Conservation (phyloP, 2,329 filamentous ascomycete genomes). For the Hymenoscyphus infarciens region DNA sequence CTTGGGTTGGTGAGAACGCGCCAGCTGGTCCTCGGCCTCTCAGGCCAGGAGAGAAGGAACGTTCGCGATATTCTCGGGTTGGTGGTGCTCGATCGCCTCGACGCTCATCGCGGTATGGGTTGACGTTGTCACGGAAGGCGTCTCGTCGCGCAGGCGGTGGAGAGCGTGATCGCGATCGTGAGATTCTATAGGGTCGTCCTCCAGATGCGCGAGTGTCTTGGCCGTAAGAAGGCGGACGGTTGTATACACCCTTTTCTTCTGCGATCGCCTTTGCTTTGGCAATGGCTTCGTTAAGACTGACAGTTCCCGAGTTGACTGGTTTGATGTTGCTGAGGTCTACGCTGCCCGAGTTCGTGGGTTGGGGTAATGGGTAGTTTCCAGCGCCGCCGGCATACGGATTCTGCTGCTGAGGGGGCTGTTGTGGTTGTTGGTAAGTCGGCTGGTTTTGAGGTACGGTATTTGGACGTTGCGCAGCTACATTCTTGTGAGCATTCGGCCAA, state of each 20-base stretch:
- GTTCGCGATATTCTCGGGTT: slow-evolving; percentile 58
- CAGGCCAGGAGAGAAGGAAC: slow-evolving; percentile 67
- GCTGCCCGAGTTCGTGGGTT: slow-evolving; percentile 68
- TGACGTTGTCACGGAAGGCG: slow-evolving; percentile 70
- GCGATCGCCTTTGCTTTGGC: slow-evolving; percentile 81
- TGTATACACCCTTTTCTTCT: slow-evolving; percentile 72
- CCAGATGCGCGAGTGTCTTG: slow-evolving; percentile 45
- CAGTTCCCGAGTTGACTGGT: slow-evolving; percentile 73
- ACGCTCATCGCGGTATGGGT: slow-evolving; percentile 81
- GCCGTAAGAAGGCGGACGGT: slow-evolving; percentile 45
- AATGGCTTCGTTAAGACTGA: slow-evolving; percentile 80
- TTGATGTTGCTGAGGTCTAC: slow-evolving; percentile 78
- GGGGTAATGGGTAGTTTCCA: slow-evolving; percentile 39
- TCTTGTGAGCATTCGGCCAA: slow-evolving; percentile 16
- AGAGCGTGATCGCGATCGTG: slow-evolving; percentile 68
- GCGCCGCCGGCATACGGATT: slow-evolving; percentile 40
- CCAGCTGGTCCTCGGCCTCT: slow-evolving; percentile 48
- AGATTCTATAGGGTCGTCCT: slow-evolving; percentile 57
- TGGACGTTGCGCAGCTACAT: slow-evolving; percentile 47
- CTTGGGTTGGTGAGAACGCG: slow-evolving; percentile 59
- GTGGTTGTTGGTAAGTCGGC: slow-evolving; percentile 29
- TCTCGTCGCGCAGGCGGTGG: slow-evolving; percentile 65
- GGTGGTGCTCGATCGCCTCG: slow-evolving; percentile 59
- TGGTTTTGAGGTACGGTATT: slow-evolving; percentile 45
- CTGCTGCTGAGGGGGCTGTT: slow-evolving; percentile 43